Evolutionary conservation across 2,329 filamentous ascomycete genomes (phyloP).

Genomic region (Thielaviopsis euricoi): DNA sequence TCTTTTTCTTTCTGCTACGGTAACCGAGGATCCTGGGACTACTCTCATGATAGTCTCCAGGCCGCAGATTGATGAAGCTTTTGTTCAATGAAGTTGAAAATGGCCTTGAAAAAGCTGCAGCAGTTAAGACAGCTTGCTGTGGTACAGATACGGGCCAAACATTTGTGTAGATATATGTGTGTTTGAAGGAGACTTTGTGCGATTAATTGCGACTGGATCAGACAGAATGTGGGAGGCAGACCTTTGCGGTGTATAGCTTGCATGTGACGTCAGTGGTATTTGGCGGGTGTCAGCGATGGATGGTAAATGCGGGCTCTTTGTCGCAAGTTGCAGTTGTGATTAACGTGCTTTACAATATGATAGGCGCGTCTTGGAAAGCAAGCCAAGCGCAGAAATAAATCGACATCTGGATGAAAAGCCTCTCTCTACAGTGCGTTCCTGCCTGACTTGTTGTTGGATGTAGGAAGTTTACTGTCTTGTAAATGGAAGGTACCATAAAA

Average conservation of each 20-base stretch:
- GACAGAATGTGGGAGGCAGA: too few species aligned
- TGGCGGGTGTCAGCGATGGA: neutral
- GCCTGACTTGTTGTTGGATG: too few species aligned
- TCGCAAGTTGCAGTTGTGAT: neutral
- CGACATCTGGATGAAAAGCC: neutral
- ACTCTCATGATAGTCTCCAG: conserved; percentile 38
- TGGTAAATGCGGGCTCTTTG: neutral
- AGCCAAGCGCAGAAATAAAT: neutral
- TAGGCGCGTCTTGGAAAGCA: neutral
- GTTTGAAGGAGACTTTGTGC: too few species aligned
- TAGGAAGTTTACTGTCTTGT: neutral
- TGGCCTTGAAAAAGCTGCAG: conserved; percentile 47
- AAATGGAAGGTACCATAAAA: neutral
- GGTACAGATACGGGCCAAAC: conserved; percentile 53
- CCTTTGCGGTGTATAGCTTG: too few species aligned
- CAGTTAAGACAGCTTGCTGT: conserved; percentile 34
- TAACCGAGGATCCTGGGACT: conserved; percentile 39
- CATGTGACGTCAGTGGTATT: neutral
- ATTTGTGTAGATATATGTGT: conserved; percentile 18
- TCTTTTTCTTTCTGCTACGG: conserved; percentile 15
- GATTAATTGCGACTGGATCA: too few species aligned
- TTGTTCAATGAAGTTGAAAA: conserved; percentile 4
- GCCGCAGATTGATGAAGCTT: conserved; percentile 36
- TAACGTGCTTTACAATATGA: neutral
- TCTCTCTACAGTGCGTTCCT: neutral